phyloP scores from a whole-genome alignment of 345 rosid species.

The Boechera stricta region DNA sequence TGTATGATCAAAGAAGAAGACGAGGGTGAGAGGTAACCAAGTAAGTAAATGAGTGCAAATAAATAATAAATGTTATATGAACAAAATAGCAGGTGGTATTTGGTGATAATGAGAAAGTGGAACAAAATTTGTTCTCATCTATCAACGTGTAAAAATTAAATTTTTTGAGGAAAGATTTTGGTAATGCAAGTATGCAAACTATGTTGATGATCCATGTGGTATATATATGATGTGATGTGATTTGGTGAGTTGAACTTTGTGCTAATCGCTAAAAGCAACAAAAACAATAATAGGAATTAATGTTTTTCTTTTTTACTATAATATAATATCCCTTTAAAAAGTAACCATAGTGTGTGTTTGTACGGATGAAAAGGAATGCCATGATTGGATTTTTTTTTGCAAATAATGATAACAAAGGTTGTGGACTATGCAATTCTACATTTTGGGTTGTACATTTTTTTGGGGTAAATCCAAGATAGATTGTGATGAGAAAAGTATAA shows the following conservation, averaged over 20 bases:
- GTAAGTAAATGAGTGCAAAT: conserved; percentile 26
- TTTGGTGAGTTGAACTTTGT: conserved; percentile 25
- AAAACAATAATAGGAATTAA: conserved; percentile 20
- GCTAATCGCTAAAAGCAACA: conserved; percentile 36
- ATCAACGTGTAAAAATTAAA: conserved; percentile 7
- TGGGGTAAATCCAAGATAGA: neutral
- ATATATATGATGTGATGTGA: conserved; percentile 26
- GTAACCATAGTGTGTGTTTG: neutral
- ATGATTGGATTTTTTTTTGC: neutral
- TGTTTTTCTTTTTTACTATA: neutral
- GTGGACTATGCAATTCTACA: neutral
- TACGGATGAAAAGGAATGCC: conserved; percentile 37
- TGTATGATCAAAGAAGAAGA: conserved; percentile 29
- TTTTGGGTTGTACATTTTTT: neutral
- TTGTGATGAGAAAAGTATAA: neutral
- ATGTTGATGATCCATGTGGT: neutral
- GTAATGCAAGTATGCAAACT: neutral
- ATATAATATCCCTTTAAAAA: conserved; percentile 14
- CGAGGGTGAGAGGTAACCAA: conserved; percentile 11
- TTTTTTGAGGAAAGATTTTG: neutral
- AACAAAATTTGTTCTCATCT: neutral
- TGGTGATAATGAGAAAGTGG: conserved; percentile 9
- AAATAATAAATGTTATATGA: conserved; percentile 14
- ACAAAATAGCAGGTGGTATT: conserved; percentile 25
- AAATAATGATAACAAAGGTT: conserved; percentile 13